phyloP scores from a whole-genome alignment of 192 early-diverging fungal species.

The Coemansia sp. region DNA sequence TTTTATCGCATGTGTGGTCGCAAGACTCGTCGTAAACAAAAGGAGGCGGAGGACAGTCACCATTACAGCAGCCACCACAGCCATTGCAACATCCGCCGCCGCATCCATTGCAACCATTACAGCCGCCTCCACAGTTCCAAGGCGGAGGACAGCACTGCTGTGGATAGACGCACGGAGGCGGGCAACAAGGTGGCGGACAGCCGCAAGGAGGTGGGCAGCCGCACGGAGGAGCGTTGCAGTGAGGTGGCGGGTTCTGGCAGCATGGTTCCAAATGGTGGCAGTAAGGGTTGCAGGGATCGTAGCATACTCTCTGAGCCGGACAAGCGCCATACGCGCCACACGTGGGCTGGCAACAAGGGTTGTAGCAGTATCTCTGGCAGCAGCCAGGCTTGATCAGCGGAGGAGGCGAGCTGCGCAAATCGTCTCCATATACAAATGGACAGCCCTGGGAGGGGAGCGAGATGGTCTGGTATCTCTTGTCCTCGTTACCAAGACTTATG shows the following conservation, averaged over 20 bases:
- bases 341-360: constrained; percentile 35
- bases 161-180: constrained; percentile 23
- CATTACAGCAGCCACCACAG: background rate
- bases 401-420: constrained; percentile 15
- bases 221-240: constrained; percentile 21
- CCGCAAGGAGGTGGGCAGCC: constrained; percentile 24
- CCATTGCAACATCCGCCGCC: constrained; percentile 12
- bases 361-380: constrained; percentile 36
- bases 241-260: constrained; percentile 29
- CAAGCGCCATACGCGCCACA: constrained; percentile 19
- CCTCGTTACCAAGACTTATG: constrained; percentile 25
- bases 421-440: constrained; percentile 34
- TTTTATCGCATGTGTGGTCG: constrained; percentile 12
- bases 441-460: constrained; percentile 44
- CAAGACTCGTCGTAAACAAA: constrained; percentile 37
- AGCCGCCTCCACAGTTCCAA: constrained; percentile 3
- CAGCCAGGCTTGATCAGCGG: constrained; percentile 22
- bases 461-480: constrained; percentile 40
- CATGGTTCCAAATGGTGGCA: constrained; percentile 32
- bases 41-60: constrained; percentile 32
- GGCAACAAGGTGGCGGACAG: constrained; percentile 3
- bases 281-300: constrained; percentile 10
- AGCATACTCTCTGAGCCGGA: constrained; percentile 28
- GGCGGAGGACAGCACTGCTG: constrained; percentile 22
- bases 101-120: constrained; percentile 5